These are phyloP conservation scores for Perilla frutescens DNA, from an alignment of 257 asterid genomes.

Conservation along the genomic window DNA sequence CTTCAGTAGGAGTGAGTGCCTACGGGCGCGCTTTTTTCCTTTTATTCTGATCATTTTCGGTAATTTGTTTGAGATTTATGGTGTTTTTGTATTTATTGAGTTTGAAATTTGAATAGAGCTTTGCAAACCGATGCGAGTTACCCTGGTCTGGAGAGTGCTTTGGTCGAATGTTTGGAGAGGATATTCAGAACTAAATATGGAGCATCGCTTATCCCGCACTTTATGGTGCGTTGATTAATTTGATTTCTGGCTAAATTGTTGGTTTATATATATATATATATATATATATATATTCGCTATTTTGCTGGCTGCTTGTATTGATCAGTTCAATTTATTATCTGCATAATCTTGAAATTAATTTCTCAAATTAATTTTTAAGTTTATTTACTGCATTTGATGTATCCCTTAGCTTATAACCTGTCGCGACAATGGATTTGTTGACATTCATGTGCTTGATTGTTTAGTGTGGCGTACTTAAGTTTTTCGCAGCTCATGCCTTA, in stretches of 20 bases:
- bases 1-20: neutral
- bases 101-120: constrained; percentile 53
- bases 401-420: neutral
- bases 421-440: neutral
- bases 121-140: constrained; percentile 74
- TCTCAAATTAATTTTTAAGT: constrained; percentile 5
- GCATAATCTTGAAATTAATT: constrained; percentile 20
- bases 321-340: neutral
- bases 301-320: constrained; percentile 18
- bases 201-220: constrained; percentile 90
- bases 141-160: constrained; percentile 78
- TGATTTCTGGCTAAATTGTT: neutral
- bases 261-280: constrained; percentile 7
- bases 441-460: neutral
- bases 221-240: constrained; percentile 58
- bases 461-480: constrained; percentile 4
- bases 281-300: neutral
- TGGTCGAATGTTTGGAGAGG: constrained; percentile 80
- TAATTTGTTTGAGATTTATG: constrained; percentile 4
- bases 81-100: constrained; percentile 10
- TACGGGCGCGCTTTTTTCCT: neutral
- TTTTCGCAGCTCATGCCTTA: constrained; percentile 5
- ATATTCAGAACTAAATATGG: constrained; percentile 86
- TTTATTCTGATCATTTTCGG: neutral
- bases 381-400: neutral